phyloP scores from a whole-genome alignment of 2,329 filamentous ascomycete genomes.

The Tolypocladium pustulatum region DNA sequence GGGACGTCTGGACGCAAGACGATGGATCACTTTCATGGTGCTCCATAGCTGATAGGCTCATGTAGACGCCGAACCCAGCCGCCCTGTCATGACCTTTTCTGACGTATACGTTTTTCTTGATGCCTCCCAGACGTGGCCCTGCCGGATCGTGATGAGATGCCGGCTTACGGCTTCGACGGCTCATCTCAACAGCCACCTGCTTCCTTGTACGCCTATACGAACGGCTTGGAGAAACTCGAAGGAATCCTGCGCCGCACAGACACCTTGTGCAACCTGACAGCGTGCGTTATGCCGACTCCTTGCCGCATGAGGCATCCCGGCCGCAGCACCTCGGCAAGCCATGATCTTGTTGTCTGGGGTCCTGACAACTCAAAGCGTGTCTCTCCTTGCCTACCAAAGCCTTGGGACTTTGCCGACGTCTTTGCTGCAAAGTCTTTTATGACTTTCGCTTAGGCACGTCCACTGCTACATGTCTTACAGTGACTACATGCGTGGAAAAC shows the following conservation, averaged over 20 bases:
- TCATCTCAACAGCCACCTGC: background rate
- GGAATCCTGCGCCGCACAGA: background rate
- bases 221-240: background rate
- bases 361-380: background rate
- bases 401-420: background rate
- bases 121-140: background rate
- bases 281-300: background rate
- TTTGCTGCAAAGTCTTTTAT: background rate
- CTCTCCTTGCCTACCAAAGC: background rate
- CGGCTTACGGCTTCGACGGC: background rate
- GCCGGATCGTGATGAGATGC: background rate
- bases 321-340: background rate
- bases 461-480: background rate
- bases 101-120: background rate
- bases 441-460: background rate
- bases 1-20: background rate
- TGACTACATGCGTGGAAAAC: background rate
- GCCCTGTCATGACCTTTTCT: background rate
- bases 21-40: background rate
- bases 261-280: background rate
- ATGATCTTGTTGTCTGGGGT: background rate
- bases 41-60: background rate
- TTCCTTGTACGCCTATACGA: background rate
- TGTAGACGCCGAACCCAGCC: background rate
- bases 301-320: background rate